phyloP scores from a whole-genome alignment of 2,329 filamentous ascomycete species.

The Parastagonospora nodorum region DNA sequence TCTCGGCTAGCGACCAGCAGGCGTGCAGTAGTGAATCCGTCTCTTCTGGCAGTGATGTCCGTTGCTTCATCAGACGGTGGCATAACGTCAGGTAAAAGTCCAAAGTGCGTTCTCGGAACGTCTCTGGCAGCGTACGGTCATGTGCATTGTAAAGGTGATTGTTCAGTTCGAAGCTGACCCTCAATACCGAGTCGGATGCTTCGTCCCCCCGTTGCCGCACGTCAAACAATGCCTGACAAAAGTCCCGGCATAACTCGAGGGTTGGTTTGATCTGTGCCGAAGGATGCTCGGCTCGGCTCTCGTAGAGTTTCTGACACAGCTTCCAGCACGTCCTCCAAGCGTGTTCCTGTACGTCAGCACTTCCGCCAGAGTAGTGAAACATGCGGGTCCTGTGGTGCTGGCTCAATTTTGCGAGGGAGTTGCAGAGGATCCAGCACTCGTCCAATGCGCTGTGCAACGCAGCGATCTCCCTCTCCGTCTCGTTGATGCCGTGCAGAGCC shows the following conservation, averaged over 20 bases:
- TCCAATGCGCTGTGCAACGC: slow-evolving; percentile 77
- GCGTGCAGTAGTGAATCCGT: slow-evolving; percentile 83
- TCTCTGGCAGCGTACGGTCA: slow-evolving; percentile 79
- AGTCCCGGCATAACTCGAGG: slow-evolving; percentile 85
- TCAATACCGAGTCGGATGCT: slow-evolving; percentile 79
- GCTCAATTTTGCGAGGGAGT: slow-evolving; percentile 83
- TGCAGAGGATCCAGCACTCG: slow-evolving; percentile 94
- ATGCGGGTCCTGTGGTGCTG: slow-evolving; percentile 80
- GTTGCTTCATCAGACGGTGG: slow-evolving; percentile 94
- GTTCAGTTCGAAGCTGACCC: slow-evolving; percentile 93
- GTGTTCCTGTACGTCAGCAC: slow-evolving; percentile 78
- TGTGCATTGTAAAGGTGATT: slow-evolving; percentile 95
- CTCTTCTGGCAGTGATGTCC: slow-evolving; percentile 76
- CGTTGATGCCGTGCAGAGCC: slow-evolving; percentile 61
- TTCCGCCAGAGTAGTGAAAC: slow-evolving; percentile 71
- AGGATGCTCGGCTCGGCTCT: slow-evolving; percentile 73
- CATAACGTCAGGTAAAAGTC: slow-evolving; percentile 95
- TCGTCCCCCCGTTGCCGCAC: slow-evolving; percentile 79
- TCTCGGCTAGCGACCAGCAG: slow-evolving; percentile 90
- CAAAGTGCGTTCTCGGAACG: slow-evolving; percentile 85
- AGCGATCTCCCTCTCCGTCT: slow-evolving; percentile 65
- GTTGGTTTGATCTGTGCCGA: slow-evolving; percentile 73
- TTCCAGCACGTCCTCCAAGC: slow-evolving; percentile 96
- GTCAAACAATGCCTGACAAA: slow-evolving; percentile 90
- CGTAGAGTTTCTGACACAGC: slow-evolving; percentile 86